These are phyloP conservation scores for Piper longum DNA, from an alignment of 164 flowering plant species.

Conservation along the genomic window DNA sequence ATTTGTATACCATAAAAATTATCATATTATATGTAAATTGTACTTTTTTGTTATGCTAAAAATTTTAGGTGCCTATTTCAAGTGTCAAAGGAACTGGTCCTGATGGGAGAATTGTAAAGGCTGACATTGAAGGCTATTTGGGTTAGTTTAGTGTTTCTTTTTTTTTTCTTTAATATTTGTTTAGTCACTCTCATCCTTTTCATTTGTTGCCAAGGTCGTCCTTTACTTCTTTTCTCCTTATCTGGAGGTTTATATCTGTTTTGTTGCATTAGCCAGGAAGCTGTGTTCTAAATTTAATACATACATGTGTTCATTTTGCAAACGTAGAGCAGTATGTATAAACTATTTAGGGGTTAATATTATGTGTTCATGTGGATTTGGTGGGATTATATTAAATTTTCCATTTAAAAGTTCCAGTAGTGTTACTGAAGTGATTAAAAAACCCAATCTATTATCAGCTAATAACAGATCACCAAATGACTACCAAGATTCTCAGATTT, in stretches of 20 bases:
- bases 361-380: too few relatives aligned
- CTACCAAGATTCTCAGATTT: not conserved
- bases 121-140: conserved; percentile 91
- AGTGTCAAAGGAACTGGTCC: conserved; percentile 90
- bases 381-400: too few relatives aligned
- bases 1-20: not conserved
- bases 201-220: not conserved
- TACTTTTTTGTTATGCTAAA: not conserved
- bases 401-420: too few relatives aligned
- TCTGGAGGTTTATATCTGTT: too few relatives aligned
- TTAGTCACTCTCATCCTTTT: not conserved
- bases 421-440: too few relatives aligned
- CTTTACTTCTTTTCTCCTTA: not conserved
- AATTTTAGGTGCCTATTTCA: conserved; percentile 57
- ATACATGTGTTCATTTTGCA: too few relatives aligned
- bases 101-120: conserved; percentile 88
- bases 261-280: not conserved
- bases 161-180: too few relatives aligned
- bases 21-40: not conserved
- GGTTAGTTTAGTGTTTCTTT: conserved; percentile 25
- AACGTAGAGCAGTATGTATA: too few relatives aligned
- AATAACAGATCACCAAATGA: too few relatives aligned
- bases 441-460: too few relatives aligned
- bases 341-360: too few relatives aligned
- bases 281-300: not conserved